Evolutionary conservation across 805 yeast species (phyloP), one percentile per base, ranked within the genome.

Genomic region (Candida awuae): DNA sequence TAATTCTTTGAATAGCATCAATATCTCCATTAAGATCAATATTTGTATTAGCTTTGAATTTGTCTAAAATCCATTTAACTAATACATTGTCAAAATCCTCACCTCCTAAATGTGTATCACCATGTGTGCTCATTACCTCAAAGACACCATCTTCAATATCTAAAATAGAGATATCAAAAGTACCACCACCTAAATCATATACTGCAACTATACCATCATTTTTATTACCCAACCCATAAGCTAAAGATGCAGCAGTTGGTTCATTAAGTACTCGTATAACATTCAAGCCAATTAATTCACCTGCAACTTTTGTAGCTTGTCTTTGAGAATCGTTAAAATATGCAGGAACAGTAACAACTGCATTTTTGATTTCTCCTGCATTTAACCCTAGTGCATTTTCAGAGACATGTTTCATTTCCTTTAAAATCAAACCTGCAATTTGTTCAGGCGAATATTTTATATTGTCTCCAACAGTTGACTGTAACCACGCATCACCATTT

Each of bases 131-230:
- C 69, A 84, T 80, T 58, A 87, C 97, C 73, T 87, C 97, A 61
- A 87, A 87, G 44, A 87, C 96, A 66, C 97, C 97, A 60, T 87
- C 88, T 65, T 87, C 95, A 55, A 87, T 88, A 70, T 88, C 97
- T 57, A 87, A 74, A 56, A 87, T 84, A 47, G 96, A 88, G 61
- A 87, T 81, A 78, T 87, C 97, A 66, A 87, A 87, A 48, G 97
- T 87, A 69, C 97, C 97, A 58, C 97, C 97, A 70, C 97, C 97
- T 53, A 87, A 73, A 71, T 87, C 97, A 71, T 86, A 87, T 46
- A 87, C 97, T 37, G 97, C 96, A 50, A 88, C 90, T 59, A 65
- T 51, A 9, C 67, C 66, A 57, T 80, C 83, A 60, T 71, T 76
- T 65, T 80, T 74, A 65, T 62, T 48, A 14, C 86, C 95, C 54